A percentile compares a stretch with the other conserved stretches of the same genome.
These are phyloP conservation scores for Fusarium tricinctum DNA, from an alignment of 2,329 filamentous ascomycete genomes.

Conservation along the genomic window DNA sequence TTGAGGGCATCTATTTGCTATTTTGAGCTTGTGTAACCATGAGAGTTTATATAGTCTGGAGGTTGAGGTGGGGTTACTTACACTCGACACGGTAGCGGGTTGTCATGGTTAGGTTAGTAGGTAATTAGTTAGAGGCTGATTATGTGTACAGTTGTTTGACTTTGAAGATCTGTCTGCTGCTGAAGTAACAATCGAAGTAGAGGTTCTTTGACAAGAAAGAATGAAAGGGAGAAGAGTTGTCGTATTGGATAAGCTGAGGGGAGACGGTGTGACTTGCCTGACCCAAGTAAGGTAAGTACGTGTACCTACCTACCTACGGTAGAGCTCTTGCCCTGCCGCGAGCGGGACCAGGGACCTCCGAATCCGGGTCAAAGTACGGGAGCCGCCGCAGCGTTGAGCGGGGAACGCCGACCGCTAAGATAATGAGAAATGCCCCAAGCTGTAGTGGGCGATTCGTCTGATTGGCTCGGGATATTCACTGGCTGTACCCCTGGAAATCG, in stretches of 20 bases:
- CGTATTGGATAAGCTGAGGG: conserved; percentile 24
- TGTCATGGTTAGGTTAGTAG: conserved; percentile 62
- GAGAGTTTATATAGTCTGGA: neutral
- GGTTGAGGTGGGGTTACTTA: conserved; percentile 54
- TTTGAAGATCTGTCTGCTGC: neutral
- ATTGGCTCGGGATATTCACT: conserved; percentile 37
- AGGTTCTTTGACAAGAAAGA: neutral
- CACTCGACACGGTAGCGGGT: conserved; percentile 80
- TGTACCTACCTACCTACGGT: too few relatives aligned
- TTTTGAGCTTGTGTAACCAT: conserved; percentile 42
- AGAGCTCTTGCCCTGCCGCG: neutral
- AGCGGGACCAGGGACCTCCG: conserved; percentile 15
- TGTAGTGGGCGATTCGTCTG: neutral
- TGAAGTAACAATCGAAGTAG: neutral
- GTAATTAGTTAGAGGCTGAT: too few relatives aligned
- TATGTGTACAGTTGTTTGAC: neutral
- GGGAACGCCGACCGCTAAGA: conserved; percentile 41
- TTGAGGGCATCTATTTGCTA: conserved; percentile 71
- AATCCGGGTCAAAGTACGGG: conserved; percentile 38
- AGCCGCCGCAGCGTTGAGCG: conserved; percentile 45
- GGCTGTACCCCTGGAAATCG: conserved; percentile 27
- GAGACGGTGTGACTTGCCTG: conserved; percentile 42
- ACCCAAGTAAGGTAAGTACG: conserved; percentile 13
- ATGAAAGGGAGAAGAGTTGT: conserved; percentile 5
- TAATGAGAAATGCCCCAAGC: conserved; percentile 38